Evolutionary conservation across 2,329 filamentous ascomycete genomes (phyloP).

Genomic region (Talaromyces albobiverticillius): DNA sequence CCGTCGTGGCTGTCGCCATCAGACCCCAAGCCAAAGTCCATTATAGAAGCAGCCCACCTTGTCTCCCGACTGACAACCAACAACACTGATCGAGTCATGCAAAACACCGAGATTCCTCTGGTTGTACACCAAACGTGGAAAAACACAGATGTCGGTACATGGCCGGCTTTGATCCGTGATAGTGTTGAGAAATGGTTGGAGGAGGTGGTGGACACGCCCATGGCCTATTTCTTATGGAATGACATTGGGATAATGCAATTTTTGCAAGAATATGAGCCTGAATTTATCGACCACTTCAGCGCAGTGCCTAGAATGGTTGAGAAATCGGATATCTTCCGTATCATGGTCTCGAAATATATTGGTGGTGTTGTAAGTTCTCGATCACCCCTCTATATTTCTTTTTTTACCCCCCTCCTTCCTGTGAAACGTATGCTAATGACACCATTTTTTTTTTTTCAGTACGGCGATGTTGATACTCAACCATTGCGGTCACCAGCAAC

Average conservation of each 20-base stretch:
- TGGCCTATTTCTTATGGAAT: conserved; percentile 35
- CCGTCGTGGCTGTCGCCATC: conserved; percentile 13
- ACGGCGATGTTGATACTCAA: conserved; percentile 32
- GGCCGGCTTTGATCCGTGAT: conserved; percentile 22
- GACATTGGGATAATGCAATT: conserved; percentile 29
- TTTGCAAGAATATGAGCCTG: conserved; percentile 25
- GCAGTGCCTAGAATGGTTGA: conserved; percentile 26
- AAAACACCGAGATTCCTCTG: conserved; percentile 27
- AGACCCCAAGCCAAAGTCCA: conserved; percentile 17
- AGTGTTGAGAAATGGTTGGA: conserved; percentile 30
- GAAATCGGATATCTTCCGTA: conserved; percentile 30
- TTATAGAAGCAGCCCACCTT: conserved; percentile 27
- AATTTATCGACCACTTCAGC: conserved; percentile 20
- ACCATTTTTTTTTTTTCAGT: conserved; percentile 20
- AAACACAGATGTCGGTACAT: conserved; percentile 24
- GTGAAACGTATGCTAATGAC: background rate
- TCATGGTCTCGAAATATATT: conserved; percentile 30
- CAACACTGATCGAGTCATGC: conserved; percentile 17
- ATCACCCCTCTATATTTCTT: background rate
- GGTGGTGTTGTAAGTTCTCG: conserved; percentile 15
- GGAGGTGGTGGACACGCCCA: conserved; percentile 19
- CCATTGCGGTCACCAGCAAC: conserved; percentile 24
- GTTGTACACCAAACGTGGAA: conserved; percentile 35
- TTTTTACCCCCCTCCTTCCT: background rate
- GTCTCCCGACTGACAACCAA: conserved; percentile 19